A percentile compares a stretch with the other conserved stretches of the same genome.
These are phyloP conservation scores for Sporothrix variecibatus DNA, from an alignment of 2,329 filamentous ascomycete species.

Conservation along the genomic window DNA sequence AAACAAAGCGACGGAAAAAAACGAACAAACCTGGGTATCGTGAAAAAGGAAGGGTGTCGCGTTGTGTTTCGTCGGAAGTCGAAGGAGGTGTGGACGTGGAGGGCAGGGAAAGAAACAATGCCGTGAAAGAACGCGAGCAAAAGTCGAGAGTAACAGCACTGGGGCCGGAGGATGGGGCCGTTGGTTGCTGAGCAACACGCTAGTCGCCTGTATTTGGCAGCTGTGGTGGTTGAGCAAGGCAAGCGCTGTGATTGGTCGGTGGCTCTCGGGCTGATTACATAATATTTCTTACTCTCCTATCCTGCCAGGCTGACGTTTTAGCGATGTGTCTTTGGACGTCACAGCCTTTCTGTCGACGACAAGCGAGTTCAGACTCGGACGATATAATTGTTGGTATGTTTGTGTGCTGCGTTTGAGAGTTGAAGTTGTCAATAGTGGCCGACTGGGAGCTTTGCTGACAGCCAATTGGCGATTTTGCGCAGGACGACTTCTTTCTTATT, in stretches of 20 bases:
- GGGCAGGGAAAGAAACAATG: slow-evolving; percentile 12
- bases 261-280: slow-evolving; percentile 8
- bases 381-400: background rate
- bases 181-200: slow-evolving; percentile 28
- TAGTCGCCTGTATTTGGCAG: slow-evolving; percentile 8
- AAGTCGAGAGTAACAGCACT: background rate
- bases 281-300: background rate
- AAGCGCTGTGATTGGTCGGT: slow-evolving; percentile 25
- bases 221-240: background rate
- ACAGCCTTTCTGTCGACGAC: slow-evolving; percentile 4
- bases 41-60: slow-evolving; percentile 3
- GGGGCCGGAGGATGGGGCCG: slow-evolving; percentile 3
- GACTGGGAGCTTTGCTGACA: background rate
- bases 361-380: background rate
- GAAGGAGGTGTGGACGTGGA: slow-evolving; percentile 14
- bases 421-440: background rate
- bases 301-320: slow-evolving; percentile 22
- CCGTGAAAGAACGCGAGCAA: slow-evolving; percentile 5
- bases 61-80: slow-evolving; percentile 7
- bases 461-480: background rate
- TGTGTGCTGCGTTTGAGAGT: background rate
- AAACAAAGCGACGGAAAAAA: background rate
- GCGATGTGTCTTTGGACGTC: background rate
- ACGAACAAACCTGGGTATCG: slow-evolving; percentile 10
- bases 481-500: background rate